Percentiles rank a stretch among this genome's conserved stretches.
phyloP scores from a whole-genome alignment of 129 eudicot genomes.

The Oenanthe sinensis region DNA sequence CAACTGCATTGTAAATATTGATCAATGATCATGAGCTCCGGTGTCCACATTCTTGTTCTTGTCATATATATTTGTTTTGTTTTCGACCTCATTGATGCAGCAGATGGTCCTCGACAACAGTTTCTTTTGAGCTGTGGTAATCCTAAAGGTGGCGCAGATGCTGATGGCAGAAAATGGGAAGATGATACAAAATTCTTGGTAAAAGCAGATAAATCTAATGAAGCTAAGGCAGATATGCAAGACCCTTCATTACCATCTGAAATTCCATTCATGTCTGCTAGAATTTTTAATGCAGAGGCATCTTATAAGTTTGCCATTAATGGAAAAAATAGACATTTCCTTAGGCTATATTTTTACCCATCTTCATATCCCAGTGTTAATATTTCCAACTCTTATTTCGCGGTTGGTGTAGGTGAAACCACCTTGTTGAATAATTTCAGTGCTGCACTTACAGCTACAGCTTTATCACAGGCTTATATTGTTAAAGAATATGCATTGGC shows the following conservation, averaged over 20 bases:
- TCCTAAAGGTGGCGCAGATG: slow-evolving; percentile 27
- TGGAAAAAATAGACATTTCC: slow-evolving; percentile 29
- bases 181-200: slow-evolving; percentile 40
- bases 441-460: slow-evolving; percentile 22
- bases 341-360: slow-evolving; percentile 63
- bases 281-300: slow-evolving; percentile 52
- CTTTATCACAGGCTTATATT: slow-evolving; percentile 2
- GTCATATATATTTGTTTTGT: slow-evolving; percentile 3
- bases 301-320: slow-evolving; percentile 43
- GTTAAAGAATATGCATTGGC: slow-evolving; percentile 8
- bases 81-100: slow-evolving; percentile 4
- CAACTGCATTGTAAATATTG: not conserved
- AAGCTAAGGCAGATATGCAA: slow-evolving; percentile 34
- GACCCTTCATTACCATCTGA: slow-evolving; percentile 56
- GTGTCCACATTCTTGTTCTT: slow-evolving; percentile 6
- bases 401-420: slow-evolving; percentile 28
- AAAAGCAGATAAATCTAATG: slow-evolving; percentile 28
- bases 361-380: slow-evolving; percentile 47
- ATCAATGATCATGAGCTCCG: slow-evolving; percentile 13
- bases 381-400: slow-evolving; percentile 37
- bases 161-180: slow-evolving; percentile 56
- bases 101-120: not conserved
- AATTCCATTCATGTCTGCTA: slow-evolving; percentile 60
- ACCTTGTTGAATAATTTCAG: slow-evolving; percentile 61
- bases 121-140: slow-evolving; percentile 47